Evolutionary conservation across 495 filamentous ascomycete genomes (phyloP).

Genomic region (Aspergillus kassunensis): DNA sequence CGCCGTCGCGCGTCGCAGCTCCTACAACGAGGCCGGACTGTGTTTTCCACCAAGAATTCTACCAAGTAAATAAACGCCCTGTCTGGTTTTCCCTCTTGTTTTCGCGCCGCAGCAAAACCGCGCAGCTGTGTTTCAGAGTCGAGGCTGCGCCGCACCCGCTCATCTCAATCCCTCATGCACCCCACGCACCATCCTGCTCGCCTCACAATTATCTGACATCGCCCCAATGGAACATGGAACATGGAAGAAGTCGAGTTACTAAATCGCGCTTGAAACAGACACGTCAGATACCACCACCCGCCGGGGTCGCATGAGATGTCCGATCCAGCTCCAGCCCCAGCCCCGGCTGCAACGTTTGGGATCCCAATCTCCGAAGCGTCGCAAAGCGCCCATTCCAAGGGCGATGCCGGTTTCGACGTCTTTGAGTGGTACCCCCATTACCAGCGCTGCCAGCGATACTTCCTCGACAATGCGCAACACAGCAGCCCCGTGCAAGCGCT

Average conservation of each 20-base stretch:
- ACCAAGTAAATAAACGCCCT: slow-evolving; percentile 38
- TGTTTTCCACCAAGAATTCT: slow-evolving; percentile 40
- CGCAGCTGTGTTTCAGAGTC: slow-evolving; percentile 5
- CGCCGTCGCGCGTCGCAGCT: slow-evolving; percentile 33
- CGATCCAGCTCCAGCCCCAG: slow-evolving; percentile 29
- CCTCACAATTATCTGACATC: no score
- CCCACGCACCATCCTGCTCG: slow-evolving; percentile 1
- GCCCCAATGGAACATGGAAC: neutral
- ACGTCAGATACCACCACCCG: slow-evolving; percentile 16
- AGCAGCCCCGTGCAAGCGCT: slow-evolving; percentile 78
- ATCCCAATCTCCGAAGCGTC: slow-evolving; percentile 32
- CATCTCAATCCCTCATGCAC: slow-evolving; percentile 1
- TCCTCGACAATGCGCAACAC: slow-evolving; percentile 89
- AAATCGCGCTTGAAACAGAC: slow-evolving; percentile 13
- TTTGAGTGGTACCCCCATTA: slow-evolving; percentile 93
- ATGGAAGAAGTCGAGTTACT: no score
- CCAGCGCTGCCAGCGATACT: slow-evolving; percentile 88
- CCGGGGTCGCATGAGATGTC: slow-evolving; percentile 30
- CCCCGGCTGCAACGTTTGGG: slow-evolving; percentile 31
- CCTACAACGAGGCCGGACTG: slow-evolving; percentile 38
- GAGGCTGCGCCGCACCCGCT: slow-evolving; percentile 1
- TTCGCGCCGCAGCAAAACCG: no score
- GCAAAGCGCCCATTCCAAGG: slow-evolving; percentile 32
- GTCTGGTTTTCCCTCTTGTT: neutral
- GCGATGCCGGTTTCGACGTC: slow-evolving; percentile 61